These are phyloP conservation scores for Boletellus sp. DNA, from an alignment of 768 basidiomycete genomes.

Conservation along the genomic window DNA sequence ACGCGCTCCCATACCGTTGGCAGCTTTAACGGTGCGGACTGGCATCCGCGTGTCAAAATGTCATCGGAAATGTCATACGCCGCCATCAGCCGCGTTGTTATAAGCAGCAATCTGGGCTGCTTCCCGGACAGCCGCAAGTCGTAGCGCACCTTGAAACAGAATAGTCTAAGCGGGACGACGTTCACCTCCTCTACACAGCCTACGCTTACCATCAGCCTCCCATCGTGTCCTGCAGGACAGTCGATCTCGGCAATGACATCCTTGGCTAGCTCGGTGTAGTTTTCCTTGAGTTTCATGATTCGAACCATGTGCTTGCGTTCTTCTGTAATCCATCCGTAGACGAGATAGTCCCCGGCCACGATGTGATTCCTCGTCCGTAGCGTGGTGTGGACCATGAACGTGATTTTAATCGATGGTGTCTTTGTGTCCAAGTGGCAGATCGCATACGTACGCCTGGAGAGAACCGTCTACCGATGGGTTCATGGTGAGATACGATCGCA, in stretches of 20 bases:
- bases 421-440: conserved; percentile 27
- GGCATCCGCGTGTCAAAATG: conserved; percentile 7
- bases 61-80: conserved; percentile 28
- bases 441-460: conserved; percentile 21
- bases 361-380: conserved; percentile 24
- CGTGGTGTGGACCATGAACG: conserved; percentile 23
- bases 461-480: background rate
- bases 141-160: conserved; percentile 22
- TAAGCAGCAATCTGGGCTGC: conserved; percentile 20
- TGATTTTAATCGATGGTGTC: conserved; percentile 24
- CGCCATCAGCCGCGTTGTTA: conserved; percentile 28
- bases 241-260: conserved; percentile 27
- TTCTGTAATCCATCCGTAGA: conserved; percentile 30
- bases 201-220: conserved; percentile 24
- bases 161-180: background rate
- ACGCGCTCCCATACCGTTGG: conserved; percentile 16
- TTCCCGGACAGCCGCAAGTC: conserved; percentile 28
- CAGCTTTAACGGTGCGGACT: conserved; percentile 8
- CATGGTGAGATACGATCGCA: background rate
- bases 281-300: conserved; percentile 28
- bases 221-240: conserved; percentile 25
- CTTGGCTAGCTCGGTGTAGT: conserved; percentile 19
- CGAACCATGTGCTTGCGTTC: conserved; percentile 28
- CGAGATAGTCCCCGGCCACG: conserved; percentile 23
- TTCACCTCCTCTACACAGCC: too few species aligned